Evolutionary conservation across 768 basidiomycete species (phyloP).

Genomic region (Suillus discolor): DNA sequence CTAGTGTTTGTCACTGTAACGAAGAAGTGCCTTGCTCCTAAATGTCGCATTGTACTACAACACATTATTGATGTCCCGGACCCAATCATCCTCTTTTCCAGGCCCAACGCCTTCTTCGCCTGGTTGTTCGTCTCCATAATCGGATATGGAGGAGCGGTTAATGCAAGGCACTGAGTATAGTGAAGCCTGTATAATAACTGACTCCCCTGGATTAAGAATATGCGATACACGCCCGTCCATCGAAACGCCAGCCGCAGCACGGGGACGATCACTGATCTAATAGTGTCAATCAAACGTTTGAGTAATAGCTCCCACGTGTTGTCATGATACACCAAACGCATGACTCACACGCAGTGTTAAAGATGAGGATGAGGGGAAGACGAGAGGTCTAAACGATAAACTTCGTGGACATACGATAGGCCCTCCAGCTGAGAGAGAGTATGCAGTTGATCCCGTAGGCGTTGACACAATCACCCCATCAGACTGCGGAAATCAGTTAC

Average conservation of each 20-base stretch:
- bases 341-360: constrained; percentile 69
- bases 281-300: constrained; percentile 4
- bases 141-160: constrained; percentile 78
- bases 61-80: constrained; percentile 93
- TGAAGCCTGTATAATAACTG: constrained; percentile 82
- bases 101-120: constrained; percentile 69
- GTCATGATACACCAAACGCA: neutral
- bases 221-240: constrained; percentile 92
- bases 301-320: constrained; percentile 9
- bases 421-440: constrained; percentile 93
- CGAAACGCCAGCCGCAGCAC: constrained; percentile 86
- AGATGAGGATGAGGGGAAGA: constrained; percentile 82
- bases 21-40: constrained; percentile 79
- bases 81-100: constrained; percentile 92
- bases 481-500: constrained; percentile 52
- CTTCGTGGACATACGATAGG: constrained; percentile 95
- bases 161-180: constrained; percentile 93
- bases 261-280: constrained; percentile 82
- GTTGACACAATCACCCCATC: constrained; percentile 95
- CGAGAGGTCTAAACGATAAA: constrained; percentile 87
- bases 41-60: constrained; percentile 96
- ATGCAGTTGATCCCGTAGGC: constrained; percentile 95
- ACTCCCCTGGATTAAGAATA: constrained; percentile 81
- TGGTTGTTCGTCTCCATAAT: constrained; percentile 43
- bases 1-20: constrained; percentile 56